phyloP scores from a whole-genome alignment of 2,329 filamentous ascomycete species.

The Leptodontidium sp. region DNA sequence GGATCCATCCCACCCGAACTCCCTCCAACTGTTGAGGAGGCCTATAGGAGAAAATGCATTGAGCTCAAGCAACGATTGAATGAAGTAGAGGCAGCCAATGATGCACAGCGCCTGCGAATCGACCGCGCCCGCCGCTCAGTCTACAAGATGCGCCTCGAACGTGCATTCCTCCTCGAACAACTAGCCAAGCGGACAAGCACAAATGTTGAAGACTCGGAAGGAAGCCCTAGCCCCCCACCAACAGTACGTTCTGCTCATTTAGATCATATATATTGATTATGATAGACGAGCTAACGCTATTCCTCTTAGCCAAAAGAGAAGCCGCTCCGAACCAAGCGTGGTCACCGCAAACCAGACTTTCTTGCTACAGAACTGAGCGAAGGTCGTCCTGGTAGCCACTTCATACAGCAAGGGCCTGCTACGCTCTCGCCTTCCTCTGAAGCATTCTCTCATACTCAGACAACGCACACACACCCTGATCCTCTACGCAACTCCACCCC shows the following conservation, averaged over 20 bases:
- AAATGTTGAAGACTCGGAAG: slow-evolving; percentile 80
- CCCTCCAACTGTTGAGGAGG: slow-evolving; percentile 92
- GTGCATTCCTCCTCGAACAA: slow-evolving; percentile 78
- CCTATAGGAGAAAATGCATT: slow-evolving; percentile 96
- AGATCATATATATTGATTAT: slow-evolving; percentile 32
- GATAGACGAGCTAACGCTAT: slow-evolving; percentile 37
- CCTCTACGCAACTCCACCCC: slow-evolving; percentile 39
- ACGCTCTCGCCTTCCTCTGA: slow-evolving; percentile 60
- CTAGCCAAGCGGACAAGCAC: slow-evolving; percentile 77
- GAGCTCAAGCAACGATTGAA: slow-evolving; percentile 90
- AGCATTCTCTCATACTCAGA: slow-evolving; percentile 57
- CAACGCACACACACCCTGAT: slow-evolving; percentile 49
- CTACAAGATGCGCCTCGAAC: slow-evolving; percentile 89
- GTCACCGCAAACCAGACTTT: slow-evolving; percentile 68
- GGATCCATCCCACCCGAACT: slow-evolving; percentile 65
- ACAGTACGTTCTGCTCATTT: slow-evolving; percentile 62
- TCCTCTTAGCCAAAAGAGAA: slow-evolving; percentile 74
- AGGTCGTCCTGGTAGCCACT: slow-evolving; percentile 51
- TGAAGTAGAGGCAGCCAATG: slow-evolving; percentile 92
- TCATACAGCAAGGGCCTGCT: slow-evolving; percentile 57
- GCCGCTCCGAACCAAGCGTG: slow-evolving; percentile 77
- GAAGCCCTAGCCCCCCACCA: slow-evolving; percentile 80
- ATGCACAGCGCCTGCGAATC: slow-evolving; percentile 81
- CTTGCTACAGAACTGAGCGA: slow-evolving; percentile 47
- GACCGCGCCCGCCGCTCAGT: slow-evolving; percentile 83